Evolutionary conservation across 202 grass and related monocot species (phyloP), one percentile per base, ranked within the genome.

Genomic region (Schoenoplectus tabernaemontani): DNA sequence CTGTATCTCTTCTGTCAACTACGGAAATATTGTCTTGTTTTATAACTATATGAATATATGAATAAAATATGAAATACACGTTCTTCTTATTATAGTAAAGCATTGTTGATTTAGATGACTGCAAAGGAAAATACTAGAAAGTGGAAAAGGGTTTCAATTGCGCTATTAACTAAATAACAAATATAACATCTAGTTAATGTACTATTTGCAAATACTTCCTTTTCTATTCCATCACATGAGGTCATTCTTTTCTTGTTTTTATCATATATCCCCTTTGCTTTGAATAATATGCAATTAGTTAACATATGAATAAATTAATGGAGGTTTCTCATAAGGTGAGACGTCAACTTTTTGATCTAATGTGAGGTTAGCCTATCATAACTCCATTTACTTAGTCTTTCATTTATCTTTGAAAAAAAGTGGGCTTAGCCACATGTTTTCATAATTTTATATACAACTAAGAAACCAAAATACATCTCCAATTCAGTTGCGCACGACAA

Each of bases 311-410:
- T 33, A 44, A 17, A 72, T 53, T n/a, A 32, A 34, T 53, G 12
- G 22, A 34, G 23, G 26, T 74, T 68, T 42, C n/a, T 5, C 8
- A 74, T 24, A 32, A 74, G 69, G 15, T 74, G 15, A 74, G 46
- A 53, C 69, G 69, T 53, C 69, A 74, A 74, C 26, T 68, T 68
- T 74, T 71, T 24, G 61, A 64, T 64, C 24, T 13, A 61, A 11
- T 30, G 24, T 61, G 6, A 0, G 1, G 48, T 48, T 43, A 72
- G 22, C 20, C 42, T 44, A 73, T 50, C 24, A 33, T n/a, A 51
- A 51, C 42, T 44, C 42, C 22, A 6, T 16, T 19, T 70, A 3
- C 10, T 47, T 70, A n/a, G 5, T 28, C 39, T 26, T 16, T 26
- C 19, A 16, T 70, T 28, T 47, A 37, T 47, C 39, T 7, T 71